Evolutionary conservation across 345 rosid genomes (phyloP).

Genomic region (Rubroshorea leprosula): DNA sequence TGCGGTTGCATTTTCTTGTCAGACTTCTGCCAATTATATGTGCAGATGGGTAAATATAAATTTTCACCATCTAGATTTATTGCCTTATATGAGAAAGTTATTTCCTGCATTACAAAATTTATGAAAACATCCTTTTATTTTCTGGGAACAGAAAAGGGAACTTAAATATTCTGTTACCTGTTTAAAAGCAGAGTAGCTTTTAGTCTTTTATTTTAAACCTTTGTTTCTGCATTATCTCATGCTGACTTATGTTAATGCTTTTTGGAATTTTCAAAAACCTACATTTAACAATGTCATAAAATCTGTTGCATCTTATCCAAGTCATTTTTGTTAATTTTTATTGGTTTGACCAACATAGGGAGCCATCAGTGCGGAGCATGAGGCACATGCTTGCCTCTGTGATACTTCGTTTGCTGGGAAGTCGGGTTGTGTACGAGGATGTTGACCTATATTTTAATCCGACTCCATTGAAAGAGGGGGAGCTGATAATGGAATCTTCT

Average conservation of each 20-base stretch:
- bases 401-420: slow-evolving; percentile 84
- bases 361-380: slow-evolving; percentile 71
- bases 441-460: slow-evolving; percentile 50
- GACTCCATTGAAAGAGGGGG: slow-evolving; percentile 50
- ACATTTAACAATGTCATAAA: too few relatives aligned
- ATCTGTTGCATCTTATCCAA: too few relatives aligned
- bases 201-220: too few relatives aligned
- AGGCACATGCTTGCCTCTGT: slow-evolving; percentile 80
- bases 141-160: too few relatives aligned
- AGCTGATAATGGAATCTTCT: slow-evolving; percentile 37
- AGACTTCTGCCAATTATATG: slow-evolving; percentile 79
- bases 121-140: too few relatives aligned
- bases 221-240: too few relatives aligned
- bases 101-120: too few relatives aligned
- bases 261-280: too few relatives aligned
- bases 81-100: too few relatives aligned
- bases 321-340: background rate
- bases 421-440: slow-evolving; percentile 82
- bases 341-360: slow-evolving; percentile 55
- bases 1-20: slow-evolving; percentile 83
- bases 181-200: too few relatives aligned
- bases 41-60: slow-evolving; percentile 43
- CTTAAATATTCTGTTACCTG: too few relatives aligned
- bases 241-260: too few relatives aligned
- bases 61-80: background rate